These are phyloP conservation scores for Capronia coronata DNA, from an alignment of 2,329 filamentous ascomycete genomes.

Conservation along the genomic window DNA sequence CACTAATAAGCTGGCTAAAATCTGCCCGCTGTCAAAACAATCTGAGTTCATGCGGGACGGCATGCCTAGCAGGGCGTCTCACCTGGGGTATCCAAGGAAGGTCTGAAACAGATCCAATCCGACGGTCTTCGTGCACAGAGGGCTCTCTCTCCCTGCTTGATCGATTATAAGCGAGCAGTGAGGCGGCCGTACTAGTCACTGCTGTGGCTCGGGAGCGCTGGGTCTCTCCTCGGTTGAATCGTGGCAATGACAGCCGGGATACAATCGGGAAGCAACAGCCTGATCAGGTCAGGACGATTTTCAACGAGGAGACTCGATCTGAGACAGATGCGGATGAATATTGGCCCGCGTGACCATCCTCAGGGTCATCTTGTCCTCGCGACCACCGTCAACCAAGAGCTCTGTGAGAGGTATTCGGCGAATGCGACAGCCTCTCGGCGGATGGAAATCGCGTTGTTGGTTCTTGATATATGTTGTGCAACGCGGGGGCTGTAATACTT, in stretches of 20 bases:
- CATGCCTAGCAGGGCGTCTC: not conserved
- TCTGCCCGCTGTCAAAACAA: not conserved
- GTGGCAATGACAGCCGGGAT: not conserved
- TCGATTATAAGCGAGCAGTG: not conserved
- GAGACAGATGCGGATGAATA: not conserved
- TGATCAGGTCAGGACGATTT: not conserved
- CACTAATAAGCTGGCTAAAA: not conserved
- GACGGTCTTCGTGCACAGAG: not conserved
- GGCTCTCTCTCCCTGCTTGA: not conserved
- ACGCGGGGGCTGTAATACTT: not conserved
- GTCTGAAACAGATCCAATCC: constrained; percentile 2
- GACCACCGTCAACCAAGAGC: not conserved
- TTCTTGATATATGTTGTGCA: not conserved
- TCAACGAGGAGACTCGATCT: not conserved
- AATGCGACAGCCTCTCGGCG: not conserved
- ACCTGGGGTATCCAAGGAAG: not conserved
- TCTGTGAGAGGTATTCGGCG: constrained; percentile 1
- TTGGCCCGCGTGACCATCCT: constrained; percentile 2
- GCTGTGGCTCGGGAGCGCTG: not conserved
- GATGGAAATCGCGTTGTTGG: not conserved
- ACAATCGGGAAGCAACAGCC: not conserved
- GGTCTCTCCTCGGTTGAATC: not conserved
- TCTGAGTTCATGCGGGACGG: not conserved
- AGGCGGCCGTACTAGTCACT: not conserved
- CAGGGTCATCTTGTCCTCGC: not conserved